Conservation (phyloP, 2,329 filamentous ascomycete genomes). For the Daldinia sp. region DNA sequence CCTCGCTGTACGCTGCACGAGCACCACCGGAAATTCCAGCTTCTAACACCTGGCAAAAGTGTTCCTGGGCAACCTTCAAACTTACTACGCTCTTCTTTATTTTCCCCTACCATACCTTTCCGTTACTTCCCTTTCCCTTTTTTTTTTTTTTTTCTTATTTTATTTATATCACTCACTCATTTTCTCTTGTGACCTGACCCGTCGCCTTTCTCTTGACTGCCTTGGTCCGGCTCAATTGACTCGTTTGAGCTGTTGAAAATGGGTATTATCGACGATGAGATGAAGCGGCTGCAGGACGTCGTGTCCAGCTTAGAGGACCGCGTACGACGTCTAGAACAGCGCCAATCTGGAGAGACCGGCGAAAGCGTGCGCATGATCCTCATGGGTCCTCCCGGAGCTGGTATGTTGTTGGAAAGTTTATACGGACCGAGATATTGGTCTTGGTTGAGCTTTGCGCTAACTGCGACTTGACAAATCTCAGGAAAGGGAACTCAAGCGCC, state of each 20-base stretch:
- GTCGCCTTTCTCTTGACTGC: constrained; percentile 37
- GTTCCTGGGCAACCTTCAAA: constrained; percentile 23
- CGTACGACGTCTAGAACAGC: constrained; percentile 85
- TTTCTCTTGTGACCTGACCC: constrained; percentile 31
- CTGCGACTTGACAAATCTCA: constrained; percentile 54
- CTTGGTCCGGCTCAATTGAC: constrained; percentile 47
- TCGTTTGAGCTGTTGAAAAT: constrained; percentile 65
- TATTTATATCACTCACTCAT: constrained; percentile 45
- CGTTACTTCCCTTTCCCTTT: constrained; percentile 28
- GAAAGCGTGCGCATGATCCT: constrained; percentile 93
- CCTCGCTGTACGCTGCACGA: constrained; percentile 37
- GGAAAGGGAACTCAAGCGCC: constrained; percentile 99
- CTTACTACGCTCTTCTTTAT: constrained; percentile 40
- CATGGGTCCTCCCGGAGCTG: constrained; percentile 96
- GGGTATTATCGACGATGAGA: constrained; percentile 88
- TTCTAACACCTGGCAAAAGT: constrained; percentile 26
- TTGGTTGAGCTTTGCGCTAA: constrained; percentile 38
- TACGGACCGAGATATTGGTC: constrained; percentile 13
- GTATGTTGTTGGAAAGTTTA: constrained; percentile 67
- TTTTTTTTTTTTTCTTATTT: constrained; percentile 25
- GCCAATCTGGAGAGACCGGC: constrained; percentile 69
- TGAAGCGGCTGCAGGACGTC: constrained; percentile 86
- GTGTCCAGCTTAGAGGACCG: constrained; percentile 86
- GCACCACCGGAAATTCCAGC: constrained; percentile 11
- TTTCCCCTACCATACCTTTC: not conserved